phyloP scores from a whole-genome alignment of 164 flowering plant genomes.

The Kingdonia uniflora region DNA sequence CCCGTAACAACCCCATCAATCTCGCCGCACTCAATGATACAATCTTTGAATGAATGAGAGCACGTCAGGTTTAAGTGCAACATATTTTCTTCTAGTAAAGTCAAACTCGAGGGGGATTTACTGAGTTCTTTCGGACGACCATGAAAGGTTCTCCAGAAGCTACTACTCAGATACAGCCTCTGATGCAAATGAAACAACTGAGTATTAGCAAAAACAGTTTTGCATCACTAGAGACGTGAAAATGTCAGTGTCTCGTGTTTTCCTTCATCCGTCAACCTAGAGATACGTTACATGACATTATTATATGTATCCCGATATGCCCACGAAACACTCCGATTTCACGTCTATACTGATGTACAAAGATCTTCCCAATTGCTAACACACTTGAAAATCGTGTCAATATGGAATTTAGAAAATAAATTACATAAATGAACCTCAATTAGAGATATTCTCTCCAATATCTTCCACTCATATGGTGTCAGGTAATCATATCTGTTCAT shows the following conservation, averaged over 20 bases:
- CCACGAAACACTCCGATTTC: too few species aligned
- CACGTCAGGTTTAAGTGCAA: slow-evolving; percentile 29
- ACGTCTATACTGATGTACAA: too few species aligned
- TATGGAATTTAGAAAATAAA: neutral
- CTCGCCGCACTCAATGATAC: slow-evolving; percentile 67
- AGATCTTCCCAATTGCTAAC: too few species aligned
- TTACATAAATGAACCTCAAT: slow-evolving; percentile 52
- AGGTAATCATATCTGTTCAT: slow-evolving; percentile 60
- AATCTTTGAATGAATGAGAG: slow-evolving; percentile 24
- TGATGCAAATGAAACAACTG: slow-evolving; percentile 17
- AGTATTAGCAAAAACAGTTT: slow-evolving; percentile 12
- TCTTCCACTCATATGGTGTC: slow-evolving; percentile 55
- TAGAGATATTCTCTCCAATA: slow-evolving; percentile 57
- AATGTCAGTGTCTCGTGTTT: too few species aligned
- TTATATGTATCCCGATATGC: too few species aligned
- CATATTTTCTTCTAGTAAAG: slow-evolving; percentile 19
- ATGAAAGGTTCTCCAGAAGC: slow-evolving; percentile 62
- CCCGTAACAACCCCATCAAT: slow-evolving; percentile 93
- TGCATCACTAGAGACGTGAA: too few species aligned
- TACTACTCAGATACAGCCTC: slow-evolving; percentile 90
- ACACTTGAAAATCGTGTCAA: too few species aligned
- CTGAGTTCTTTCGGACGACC: slow-evolving; percentile 31
- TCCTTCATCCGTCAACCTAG: too few species aligned
- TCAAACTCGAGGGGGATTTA: slow-evolving; percentile 18
- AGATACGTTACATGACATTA: too few species aligned